Evolutionary conservation across 139 green algal genomes (phyloP), one percentile per base, ranked within the genome.

Genomic region (Chlamydomonas sp.): DNA sequence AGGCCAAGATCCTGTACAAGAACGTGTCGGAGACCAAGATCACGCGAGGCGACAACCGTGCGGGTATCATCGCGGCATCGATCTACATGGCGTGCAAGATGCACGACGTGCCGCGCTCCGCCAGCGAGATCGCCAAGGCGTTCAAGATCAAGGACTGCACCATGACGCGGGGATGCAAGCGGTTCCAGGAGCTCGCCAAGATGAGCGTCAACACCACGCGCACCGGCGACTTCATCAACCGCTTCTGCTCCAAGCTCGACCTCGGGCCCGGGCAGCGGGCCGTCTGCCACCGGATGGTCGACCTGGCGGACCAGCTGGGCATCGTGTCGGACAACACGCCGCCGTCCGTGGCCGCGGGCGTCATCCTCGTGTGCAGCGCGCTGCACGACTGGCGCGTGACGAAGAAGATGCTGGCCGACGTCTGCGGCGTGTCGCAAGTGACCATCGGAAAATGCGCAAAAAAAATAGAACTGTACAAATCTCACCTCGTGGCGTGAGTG

Each of bases 1-100:
- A 70, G 10, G 64, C 64, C 28, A 70, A 70, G 35, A 13, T 50
- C 36, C 35, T 70, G 37, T 70, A 70, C 64, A 70, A 70, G 35
- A 10, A 6, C 36, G 36, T 70, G 37, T 35, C 28, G 10, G 64
- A 70, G 16, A 43, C 16, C 5, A 35, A 58, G 6, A 30, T 70
- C 36, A 35, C 36, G 33, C 35, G 64, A 5, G 64, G 64, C 36
- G 64, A 70, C 16, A 58, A 60, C 26, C 64, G 64, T 8, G 5
- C 16, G 10, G 64, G 10, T 8, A 6, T 70, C 35, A 58, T 70
- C 36, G 64, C 64, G 8, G 35, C 64, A 4, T 38, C 22, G 22
- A 28, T 70, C 13, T 70, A 60, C 37, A 6, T 70, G 10, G 64
- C 37, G 8, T 70, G 64, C 35, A 58, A 58, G 34, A 38, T 6